Evolutionary conservation across 352 stramenopile species (phyloP), one percentile per base, ranked within the genome.

Genomic region (Pythium phragmiticola): DNA sequence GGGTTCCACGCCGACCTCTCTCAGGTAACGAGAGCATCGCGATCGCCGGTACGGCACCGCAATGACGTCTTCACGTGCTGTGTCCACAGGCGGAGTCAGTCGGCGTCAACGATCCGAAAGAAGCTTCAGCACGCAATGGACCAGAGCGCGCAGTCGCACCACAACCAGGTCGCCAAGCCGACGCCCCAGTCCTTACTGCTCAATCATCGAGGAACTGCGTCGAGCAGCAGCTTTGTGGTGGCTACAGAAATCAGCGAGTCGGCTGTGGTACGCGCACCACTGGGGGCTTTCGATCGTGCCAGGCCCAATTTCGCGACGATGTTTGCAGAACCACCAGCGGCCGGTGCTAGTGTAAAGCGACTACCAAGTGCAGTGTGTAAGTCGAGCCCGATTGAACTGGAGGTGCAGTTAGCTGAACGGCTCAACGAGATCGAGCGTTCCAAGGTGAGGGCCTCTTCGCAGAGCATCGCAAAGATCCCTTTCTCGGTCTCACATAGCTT

Each of bases 391-490:
- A 69, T 85, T 13, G 72, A 85, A 34, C 71, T 92, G 2, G 83
- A 92, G 64, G 71, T 89, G 19, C 79, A 90, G 51, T 62, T 92
- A 23, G 73, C 76, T 7, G 78, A 89, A 53, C 74, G 78, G 0
- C 61, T 92, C 23, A 82, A 88, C 52, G 80, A 88, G 41, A 86
- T 92, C 49, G 80, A 88, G 13, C 70, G 77, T 12, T 86, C 76
- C 48, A 87, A 86, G 46, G 82, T 88, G 57, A 17, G 65, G 49
- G 5, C 39, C 4, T 21, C 9, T 52, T n/a, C 51, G 28, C 19
- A 30, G 4, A 5, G 4, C 26, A 46, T 12, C 48, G 52, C 23
- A 8, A 63, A n/a, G 42, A 36, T 42, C 14, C 30, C 39, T 45
- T 26, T 37, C 58, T 14, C 7, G 34, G 34, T 39, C 45, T 49